A percentile compares a stretch with the other conserved stretches of the same genome.
phyloP scores from a whole-genome alignment of 495 filamentous ascomycete species.

The Neurospora discreta region DNA sequence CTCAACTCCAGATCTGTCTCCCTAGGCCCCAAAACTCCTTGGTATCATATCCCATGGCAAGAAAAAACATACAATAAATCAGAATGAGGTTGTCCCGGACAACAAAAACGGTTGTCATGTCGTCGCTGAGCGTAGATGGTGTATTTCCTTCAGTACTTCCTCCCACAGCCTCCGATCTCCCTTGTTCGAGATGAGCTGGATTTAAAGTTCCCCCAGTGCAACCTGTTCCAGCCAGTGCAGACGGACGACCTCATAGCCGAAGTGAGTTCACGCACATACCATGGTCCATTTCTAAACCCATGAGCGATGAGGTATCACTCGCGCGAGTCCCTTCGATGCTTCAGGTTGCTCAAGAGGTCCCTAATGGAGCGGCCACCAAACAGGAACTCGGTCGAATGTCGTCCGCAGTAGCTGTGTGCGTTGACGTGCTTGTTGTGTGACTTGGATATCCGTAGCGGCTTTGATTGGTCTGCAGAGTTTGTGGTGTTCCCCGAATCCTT shows the following conservation, averaged over 20 bases:
- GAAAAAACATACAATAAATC: neutral
- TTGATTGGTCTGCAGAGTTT: neutral
- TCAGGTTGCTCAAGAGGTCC: constrained; percentile 18
- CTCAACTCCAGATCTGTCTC: neutral
- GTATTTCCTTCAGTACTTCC: neutral
- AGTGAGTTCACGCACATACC: neutral
- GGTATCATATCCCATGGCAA: neutral
- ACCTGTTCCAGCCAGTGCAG: constrained; percentile 14
- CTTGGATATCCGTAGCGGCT: neutral
- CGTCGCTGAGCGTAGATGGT: neutral
- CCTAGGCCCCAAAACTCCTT: neutral
- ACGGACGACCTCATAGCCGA: neutral
- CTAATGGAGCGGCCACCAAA: constrained; percentile 18
- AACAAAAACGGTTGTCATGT: neutral
- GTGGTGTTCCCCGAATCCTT: constrained; percentile 4
- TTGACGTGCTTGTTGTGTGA: constrained; percentile 13
- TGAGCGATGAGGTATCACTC: neutral
- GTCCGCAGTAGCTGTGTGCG: constrained; percentile 25
- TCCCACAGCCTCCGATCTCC: neutral
- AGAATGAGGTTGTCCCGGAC: neutral
- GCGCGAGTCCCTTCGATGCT: neutral
- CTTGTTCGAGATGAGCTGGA: neutral
- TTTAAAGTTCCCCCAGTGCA: neutral
- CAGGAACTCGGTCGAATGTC: constrained; percentile 23
- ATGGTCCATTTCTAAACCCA: neutral